Conservation (phyloP, 441 rosid species). For the Populus hybrid region DNA sequence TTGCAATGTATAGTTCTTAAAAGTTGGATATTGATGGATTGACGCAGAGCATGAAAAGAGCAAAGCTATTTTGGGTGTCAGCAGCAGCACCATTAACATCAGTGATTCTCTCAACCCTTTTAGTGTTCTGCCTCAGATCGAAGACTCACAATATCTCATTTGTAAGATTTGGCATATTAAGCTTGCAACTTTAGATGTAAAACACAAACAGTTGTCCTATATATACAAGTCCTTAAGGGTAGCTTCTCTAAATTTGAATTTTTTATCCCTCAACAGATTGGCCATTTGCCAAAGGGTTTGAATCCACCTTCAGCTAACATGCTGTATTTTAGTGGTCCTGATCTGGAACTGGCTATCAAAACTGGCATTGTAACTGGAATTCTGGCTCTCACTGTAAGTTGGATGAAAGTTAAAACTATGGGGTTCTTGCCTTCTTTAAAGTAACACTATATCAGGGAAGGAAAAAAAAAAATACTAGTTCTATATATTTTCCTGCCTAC, state of each 20-base stretch:
- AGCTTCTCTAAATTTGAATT: slow-evolving; percentile 6
- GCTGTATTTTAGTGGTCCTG: slow-evolving; percentile 53
- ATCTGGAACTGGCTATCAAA: slow-evolving; percentile 65
- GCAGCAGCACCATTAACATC: slow-evolving; percentile 90
- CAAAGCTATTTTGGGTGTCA: slow-evolving; percentile 87
- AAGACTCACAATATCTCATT: slow-evolving; percentile 58
- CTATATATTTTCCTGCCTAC: neutral
- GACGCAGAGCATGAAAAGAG: slow-evolving; percentile 69
- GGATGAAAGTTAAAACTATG: neutral
- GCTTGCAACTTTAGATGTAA: neutral
- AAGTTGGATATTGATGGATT: slow-evolving; percentile 13
- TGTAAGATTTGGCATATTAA: slow-evolving; percentile 41
- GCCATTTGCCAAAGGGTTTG: slow-evolving; percentile 82
- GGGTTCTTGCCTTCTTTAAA: neutral
- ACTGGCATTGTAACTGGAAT: slow-evolving; percentile 93
- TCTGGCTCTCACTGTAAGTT: slow-evolving; percentile 82
- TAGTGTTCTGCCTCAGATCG: slow-evolving; percentile 61
- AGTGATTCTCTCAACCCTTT: slow-evolving; percentile 64
- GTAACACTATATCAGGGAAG: neutral
- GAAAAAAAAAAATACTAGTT: neutral
- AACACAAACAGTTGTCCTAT: neutral
- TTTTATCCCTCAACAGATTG: slow-evolving; percentile 52
- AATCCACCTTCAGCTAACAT: slow-evolving; percentile 91
- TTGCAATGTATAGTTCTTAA: neutral
- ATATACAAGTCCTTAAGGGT: neutral